Percentiles rank a stretch among this genome's conserved stretches.
These are phyloP conservation scores for Acacia crassicarpa DNA, from an alignment of 306 rosid species.

Conservation along the genomic window DNA sequence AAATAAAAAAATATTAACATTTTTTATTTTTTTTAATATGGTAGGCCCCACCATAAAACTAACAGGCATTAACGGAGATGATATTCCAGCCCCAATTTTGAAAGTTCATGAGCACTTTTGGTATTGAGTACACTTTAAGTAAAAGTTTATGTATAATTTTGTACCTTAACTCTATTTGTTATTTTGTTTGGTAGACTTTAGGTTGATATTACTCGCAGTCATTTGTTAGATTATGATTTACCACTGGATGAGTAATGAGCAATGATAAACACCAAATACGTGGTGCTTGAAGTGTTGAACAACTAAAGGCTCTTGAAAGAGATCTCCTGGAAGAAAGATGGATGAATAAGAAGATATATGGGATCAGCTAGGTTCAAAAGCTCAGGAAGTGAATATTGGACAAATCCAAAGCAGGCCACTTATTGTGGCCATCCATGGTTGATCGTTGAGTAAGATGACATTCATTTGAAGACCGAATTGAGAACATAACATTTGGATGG, in stretches of 20 bases:
- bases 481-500: background rate
- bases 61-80: too few species aligned
- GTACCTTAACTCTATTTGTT: too few species aligned
- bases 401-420: background rate
- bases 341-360: constrained; percentile 41
- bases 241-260: constrained; percentile 28
- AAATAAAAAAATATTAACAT: too few species aligned
- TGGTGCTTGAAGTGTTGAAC: constrained; percentile 30
- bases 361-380: constrained; percentile 27
- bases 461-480: constrained; percentile 39
- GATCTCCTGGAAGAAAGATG: constrained; percentile 39
- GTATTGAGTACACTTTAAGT: too few species aligned
- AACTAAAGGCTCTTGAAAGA: constrained; percentile 40
- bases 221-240: background rate
- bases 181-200: background rate
- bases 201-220: background rate
- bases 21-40: too few species aligned
- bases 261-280: background rate
- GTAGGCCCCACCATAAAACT: too few species aligned
- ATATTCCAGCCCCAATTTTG: too few species aligned
- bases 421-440: constrained; percentile 1
- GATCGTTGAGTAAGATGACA: constrained; percentile 45
- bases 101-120: too few species aligned
- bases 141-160: too few species aligned
- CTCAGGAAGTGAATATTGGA: constrained; percentile 34